Evolutionary conservation across 2,329 filamentous ascomycete species (phyloP).

Genomic region (Aureobasidium subglaciale): DNA sequence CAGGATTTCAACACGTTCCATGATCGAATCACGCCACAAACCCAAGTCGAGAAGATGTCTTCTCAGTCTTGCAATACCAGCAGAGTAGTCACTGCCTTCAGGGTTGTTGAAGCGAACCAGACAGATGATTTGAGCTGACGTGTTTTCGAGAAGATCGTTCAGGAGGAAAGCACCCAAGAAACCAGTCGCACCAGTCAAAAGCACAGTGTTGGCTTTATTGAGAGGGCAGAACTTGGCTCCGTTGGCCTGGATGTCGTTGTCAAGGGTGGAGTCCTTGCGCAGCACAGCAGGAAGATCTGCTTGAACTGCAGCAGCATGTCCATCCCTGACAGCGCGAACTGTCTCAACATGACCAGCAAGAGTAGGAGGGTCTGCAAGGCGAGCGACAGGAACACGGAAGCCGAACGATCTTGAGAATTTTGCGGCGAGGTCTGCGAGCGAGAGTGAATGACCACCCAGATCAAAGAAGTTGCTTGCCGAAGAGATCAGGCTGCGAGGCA

Average conservation of each 20-base stretch:
- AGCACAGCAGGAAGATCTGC: constrained; percentile 66
- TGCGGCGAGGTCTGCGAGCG: constrained; percentile 69
- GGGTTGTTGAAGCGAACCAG: constrained; percentile 67
- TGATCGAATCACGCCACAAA: constrained; percentile 68
- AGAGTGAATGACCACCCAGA: constrained; percentile 69
- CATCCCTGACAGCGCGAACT: constrained; percentile 63
- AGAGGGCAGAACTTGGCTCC: constrained; percentile 49
- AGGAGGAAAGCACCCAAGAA: constrained; percentile 71
- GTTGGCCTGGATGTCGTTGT: constrained; percentile 59
- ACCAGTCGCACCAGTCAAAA: constrained; percentile 69
- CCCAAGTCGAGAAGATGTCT: constrained; percentile 72
- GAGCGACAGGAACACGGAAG: constrained; percentile 63
- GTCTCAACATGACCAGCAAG: constrained; percentile 66
- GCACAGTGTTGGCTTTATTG: constrained; percentile 59
- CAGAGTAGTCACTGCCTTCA: constrained; percentile 54
- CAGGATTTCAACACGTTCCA: constrained; percentile 70
- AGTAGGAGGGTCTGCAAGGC: constrained; percentile 64
- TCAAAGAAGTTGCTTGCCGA: constrained; percentile 73
- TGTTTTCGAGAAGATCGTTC: constrained; percentile 59
- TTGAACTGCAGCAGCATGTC: constrained; percentile 66
- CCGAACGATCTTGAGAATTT: constrained; percentile 63
- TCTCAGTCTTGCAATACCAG: constrained; percentile 64
- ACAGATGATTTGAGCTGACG: constrained; percentile 62
- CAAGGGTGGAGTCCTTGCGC: constrained; percentile 58
- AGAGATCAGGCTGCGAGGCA: constrained; percentile 56